These are phyloP conservation scores for Fraxinus sp. DNA, from an alignment of 305 asterid genomes.

Conservation along the genomic window DNA sequence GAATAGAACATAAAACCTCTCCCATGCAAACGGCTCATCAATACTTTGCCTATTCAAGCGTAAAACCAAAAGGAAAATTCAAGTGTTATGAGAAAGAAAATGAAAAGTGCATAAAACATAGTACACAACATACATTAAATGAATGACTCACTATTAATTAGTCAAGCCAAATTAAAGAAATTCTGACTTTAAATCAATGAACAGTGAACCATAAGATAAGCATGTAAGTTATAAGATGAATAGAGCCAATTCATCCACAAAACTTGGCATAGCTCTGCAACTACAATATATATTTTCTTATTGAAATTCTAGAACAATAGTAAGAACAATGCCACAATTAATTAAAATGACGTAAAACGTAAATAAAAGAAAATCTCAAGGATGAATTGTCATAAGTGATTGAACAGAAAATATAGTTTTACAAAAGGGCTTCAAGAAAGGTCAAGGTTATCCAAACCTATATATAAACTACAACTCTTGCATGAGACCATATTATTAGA, in stretches of 20 bases:
- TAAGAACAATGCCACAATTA: background rate
- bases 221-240: background rate
- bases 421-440: background rate
- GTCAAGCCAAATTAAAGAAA: background rate
- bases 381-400: background rate
- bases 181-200: background rate
- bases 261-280: background rate
- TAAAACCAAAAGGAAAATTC: conserved; percentile 27
- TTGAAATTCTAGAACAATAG: background rate
- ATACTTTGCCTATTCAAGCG: conserved; percentile 80
- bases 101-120: background rate
- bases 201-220: background rate
- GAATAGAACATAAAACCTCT: conserved; percentile 18
- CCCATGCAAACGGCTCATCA: conserved; percentile 99
- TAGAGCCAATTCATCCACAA: background rate
- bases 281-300: background rate
- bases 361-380: background rate
- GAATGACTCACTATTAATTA: background rate
- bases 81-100: background rate
- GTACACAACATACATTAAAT: background rate
- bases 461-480: conserved; percentile 4
- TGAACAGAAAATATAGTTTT: background rate
- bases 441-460: background rate
- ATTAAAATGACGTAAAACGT: background rate
- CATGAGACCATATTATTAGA: background rate